Conservation (phyloP, 768 basidiomycete genomes). For the Paxillus involutus region DNA sequence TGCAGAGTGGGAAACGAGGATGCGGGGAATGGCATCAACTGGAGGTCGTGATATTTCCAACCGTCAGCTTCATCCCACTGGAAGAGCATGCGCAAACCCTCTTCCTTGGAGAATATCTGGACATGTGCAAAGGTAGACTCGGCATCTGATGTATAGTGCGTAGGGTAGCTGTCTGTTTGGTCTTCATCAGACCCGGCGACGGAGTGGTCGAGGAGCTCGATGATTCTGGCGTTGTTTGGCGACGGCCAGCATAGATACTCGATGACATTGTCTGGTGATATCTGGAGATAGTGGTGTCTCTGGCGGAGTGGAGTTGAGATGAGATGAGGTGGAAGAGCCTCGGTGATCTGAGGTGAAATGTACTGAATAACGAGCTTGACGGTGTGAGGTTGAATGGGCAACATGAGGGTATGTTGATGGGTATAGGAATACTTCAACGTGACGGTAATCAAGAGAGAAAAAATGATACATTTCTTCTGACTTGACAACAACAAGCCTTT, state of each 20-base stretch:
- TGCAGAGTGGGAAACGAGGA: constrained; percentile 29
- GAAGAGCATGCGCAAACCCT: constrained; percentile 62
- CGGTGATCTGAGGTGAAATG: constrained; percentile 49
- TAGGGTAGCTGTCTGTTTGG: constrained; percentile 26
- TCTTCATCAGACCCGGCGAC: constrained; percentile 26
- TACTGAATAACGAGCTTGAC: constrained; percentile 55
- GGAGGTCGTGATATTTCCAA: constrained; percentile 74
- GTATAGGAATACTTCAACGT: neutral
- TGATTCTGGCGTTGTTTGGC: constrained; percentile 30
- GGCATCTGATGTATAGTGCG: constrained; percentile 44
- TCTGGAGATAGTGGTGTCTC: constrained; percentile 62
- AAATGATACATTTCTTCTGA: neutral
- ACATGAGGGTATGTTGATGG: constrained; percentile 25
- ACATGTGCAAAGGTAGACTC: constrained; percentile 60
- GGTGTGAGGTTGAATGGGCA: constrained; percentile 33
- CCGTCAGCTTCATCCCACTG: constrained; percentile 54
- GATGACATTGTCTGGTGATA: constrained; percentile 47
- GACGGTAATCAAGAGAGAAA: neutral
- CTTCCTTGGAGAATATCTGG: constrained; percentile 37
- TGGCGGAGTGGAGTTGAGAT: constrained; percentile 59
- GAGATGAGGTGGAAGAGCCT: constrained; percentile 59
- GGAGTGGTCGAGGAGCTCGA: constrained; percentile 46
- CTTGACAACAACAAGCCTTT: neutral
- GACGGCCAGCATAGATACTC: constrained; percentile 74
- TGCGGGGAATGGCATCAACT: constrained; percentile 70